Evolutionary conservation across 768 basidiomycete genomes (phyloP), one percentile per base, ranked within the genome.

Genomic region (Strobilomyces dryophilus): DNA sequence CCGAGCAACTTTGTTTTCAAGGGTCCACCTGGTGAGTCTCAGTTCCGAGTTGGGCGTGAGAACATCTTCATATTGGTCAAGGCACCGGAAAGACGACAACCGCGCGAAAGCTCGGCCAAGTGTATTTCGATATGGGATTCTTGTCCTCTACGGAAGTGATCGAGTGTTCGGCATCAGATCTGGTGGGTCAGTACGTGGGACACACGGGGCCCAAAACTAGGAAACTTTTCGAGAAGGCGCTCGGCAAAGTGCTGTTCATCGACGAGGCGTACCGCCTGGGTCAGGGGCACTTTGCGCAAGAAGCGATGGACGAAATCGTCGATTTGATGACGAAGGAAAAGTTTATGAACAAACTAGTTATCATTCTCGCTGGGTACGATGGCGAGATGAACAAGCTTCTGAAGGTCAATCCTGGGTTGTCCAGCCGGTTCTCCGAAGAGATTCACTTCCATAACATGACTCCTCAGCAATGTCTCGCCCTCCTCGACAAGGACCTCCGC

Each of bases 301-400:
- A 88, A 64, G 87, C 86, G 8, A 76, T 85, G 29, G 87, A 88
- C 63, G 87, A 88, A 57, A 63, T 88, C 26, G 86, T 87, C 9
- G 78, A 77, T 8, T 63, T 82, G 1, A 71, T 88, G 53, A 88
- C 86, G 1, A 73, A 82, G 40, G 77, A 81, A 2, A 70, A 66
- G 39, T 88, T 77, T 70, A 74, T 75, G 56, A 71, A 74, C 18
- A 85, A 85, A 59, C 65, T 88, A 27, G 73, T 88, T 31, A 79
- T 87, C 51, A 80, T 88, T 51, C 74, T 88, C 3, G 85, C 85
- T 11, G 86, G 86, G 4, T 88, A 88, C 57, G 83, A 85, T 53
- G 52, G 78, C 12, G 82, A 87, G 46, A 87, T 88, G 73, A 83
- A 87, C 58, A 53, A 67, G 12, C 75, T 88, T 17, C 63, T 88